These are phyloP conservation scores for Smittium mucronatum DNA, from an alignment of 371 early-diverging fungal genomes.

Conservation along the genomic window DNA sequence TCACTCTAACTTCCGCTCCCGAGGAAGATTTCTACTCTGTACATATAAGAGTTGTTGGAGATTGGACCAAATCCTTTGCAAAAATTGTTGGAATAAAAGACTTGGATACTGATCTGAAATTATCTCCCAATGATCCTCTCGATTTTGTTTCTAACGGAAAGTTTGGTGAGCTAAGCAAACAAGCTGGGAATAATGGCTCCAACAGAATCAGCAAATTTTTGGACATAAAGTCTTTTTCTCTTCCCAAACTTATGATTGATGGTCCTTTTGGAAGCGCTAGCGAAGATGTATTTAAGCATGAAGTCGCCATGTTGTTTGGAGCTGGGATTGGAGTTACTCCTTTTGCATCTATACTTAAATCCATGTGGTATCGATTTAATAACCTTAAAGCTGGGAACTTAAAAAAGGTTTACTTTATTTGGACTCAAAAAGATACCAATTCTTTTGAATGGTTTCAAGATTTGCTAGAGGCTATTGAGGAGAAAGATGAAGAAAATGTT, in stretches of 20 bases:
- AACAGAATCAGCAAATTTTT: not conserved
- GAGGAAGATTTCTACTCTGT: conserved; percentile 67
- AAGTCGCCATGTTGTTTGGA: conserved; percentile 61
- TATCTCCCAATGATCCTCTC: not conserved
- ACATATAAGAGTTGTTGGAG: conserved; percentile 69
- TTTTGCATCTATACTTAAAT: conserved; percentile 52
- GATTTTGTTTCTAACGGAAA: not conserved
- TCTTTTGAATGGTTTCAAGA: conserved; percentile 71
- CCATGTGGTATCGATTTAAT: conserved; percentile 41
- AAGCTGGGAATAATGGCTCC: not conserved
- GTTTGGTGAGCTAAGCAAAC: not conserved
- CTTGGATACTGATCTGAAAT: conserved; percentile 33
- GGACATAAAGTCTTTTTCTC: conserved; percentile 23
- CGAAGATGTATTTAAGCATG: conserved; percentile 76
- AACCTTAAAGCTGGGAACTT: conserved; percentile 35
- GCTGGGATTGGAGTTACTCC: conserved; percentile 77
- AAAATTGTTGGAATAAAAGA: conserved; percentile 36
- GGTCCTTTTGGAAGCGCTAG: conserved; percentile 78
- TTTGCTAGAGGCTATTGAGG: conserved; percentile 50
- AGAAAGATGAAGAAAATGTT: conserved; percentile 40
- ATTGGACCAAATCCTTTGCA: conserved; percentile 69
- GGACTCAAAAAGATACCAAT: conserved; percentile 68
- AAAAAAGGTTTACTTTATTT: conserved; percentile 74
- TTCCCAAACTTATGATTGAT: conserved; percentile 51
- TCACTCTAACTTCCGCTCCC: conserved; percentile 79